Evolutionary conservation across 805 yeast genomes (phyloP).

Genomic region (Phaffomyces antillensis): DNA sequence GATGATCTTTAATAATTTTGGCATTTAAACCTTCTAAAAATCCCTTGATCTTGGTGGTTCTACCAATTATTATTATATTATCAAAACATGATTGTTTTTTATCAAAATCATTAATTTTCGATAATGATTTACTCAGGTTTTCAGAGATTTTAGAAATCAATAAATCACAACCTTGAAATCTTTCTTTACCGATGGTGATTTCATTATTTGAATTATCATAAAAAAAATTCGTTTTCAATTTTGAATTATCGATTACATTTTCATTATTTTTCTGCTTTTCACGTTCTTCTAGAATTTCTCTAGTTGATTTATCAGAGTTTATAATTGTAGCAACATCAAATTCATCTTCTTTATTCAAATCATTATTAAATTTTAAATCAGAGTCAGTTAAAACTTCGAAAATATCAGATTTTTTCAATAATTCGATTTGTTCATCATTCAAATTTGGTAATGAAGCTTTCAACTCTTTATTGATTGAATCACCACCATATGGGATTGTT

Average conservation of each 20-base stretch:
- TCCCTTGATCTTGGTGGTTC: constrained; percentile 70
- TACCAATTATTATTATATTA: constrained; percentile 71
- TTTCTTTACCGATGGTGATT: constrained; percentile 76
- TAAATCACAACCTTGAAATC: constrained; percentile 72
- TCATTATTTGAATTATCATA: constrained; percentile 57
- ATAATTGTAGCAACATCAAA: constrained; percentile 88
- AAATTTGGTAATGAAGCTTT: constrained; percentile 51
- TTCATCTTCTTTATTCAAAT: constrained; percentile 50
- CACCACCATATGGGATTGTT: constrained; percentile 54
- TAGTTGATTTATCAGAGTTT: constrained; percentile 58
- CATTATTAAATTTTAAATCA: constrained; percentile 47
- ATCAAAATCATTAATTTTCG: constrained; percentile 56
- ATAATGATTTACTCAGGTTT: constrained; percentile 45
- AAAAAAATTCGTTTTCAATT: constrained; percentile 67
- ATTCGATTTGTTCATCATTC: constrained; percentile 53
- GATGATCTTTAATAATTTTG: constrained; percentile 47
- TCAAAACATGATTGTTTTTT: constrained; percentile 82
- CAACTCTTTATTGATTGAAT: constrained; percentile 49
- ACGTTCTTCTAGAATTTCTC: constrained; percentile 62
- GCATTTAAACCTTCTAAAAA: constrained; percentile 63
- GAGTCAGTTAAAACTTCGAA: constrained; percentile 75
- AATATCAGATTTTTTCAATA: constrained; percentile 64
- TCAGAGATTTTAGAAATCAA: constrained; percentile 50
- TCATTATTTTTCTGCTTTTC: constrained; percentile 36
- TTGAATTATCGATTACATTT: constrained; percentile 45